Evolutionary conservation across 2,329 filamentous ascomycete species (phyloP).

Genomic region (Monilinia fructigena): DNA sequence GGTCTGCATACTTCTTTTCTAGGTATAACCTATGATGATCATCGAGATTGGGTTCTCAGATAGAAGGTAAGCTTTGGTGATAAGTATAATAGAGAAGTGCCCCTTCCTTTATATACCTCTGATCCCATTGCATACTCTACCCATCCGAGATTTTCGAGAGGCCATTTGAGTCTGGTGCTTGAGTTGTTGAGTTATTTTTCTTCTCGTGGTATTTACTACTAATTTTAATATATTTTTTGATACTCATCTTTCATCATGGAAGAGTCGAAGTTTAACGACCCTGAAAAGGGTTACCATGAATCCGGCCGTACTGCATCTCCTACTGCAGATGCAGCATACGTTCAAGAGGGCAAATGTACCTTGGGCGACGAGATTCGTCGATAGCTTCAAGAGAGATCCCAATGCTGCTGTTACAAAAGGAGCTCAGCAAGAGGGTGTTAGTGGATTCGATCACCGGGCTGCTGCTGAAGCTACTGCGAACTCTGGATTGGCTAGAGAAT

Average conservation of each 20-base stretch:
- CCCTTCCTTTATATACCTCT: background rate
- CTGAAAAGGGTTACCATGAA: slow-evolving; percentile 10
- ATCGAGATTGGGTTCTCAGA: background rate
- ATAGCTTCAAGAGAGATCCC: slow-evolving; percentile 38
- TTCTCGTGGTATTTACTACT: background rate
- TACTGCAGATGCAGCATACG: background rate
- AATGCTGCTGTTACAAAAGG: slow-evolving; percentile 48
- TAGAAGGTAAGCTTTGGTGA: background rate
- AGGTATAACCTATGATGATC: slow-evolving; percentile 11
- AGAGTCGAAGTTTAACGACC: slow-evolving; percentile 5
- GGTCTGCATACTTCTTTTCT: slow-evolving; percentile 5
- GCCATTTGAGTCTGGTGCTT: slow-evolving; percentile 6
- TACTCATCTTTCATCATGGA: slow-evolving; percentile 1
- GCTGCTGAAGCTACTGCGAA: slow-evolving; percentile 64
- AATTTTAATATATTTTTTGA: slow-evolving; percentile 8
- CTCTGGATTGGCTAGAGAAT: slow-evolving; percentile 64
- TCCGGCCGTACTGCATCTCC: background rate
- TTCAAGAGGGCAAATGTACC: slow-evolving; percentile 23
- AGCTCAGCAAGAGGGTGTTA: slow-evolving; percentile 8
- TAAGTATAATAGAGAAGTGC: background rate
- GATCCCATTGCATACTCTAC: too few relatives aligned
- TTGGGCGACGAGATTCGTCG: slow-evolving; percentile 33
- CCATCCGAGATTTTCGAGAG: background rate
- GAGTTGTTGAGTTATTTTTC: background rate
- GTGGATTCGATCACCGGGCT: slow-evolving; percentile 60